phyloP scores from a whole-genome alignment of 2,329 filamentous ascomycete genomes.

The Calonectria ilicicola region DNA sequence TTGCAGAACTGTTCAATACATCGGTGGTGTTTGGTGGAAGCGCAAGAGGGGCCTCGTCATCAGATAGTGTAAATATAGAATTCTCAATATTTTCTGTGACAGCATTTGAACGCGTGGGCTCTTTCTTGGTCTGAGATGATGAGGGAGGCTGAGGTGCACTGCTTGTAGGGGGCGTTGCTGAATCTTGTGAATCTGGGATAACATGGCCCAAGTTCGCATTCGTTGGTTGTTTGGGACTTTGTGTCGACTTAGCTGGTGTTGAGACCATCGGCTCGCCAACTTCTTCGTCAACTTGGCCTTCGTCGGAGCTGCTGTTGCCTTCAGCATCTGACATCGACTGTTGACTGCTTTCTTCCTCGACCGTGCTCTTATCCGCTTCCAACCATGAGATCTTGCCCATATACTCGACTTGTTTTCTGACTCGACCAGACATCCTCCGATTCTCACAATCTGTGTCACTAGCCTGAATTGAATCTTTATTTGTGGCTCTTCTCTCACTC shows the following conservation, averaged over 20 bases:
- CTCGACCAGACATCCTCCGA: constrained; percentile 42
- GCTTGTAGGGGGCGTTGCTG: constrained; percentile 34
- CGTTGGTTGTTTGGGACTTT: neutral
- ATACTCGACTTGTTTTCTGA: constrained; percentile 45
- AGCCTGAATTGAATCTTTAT: neutral
- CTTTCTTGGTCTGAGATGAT: constrained; percentile 8
- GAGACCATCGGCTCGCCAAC: neutral
- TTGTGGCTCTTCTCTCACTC: neutral
- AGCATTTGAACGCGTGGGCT: neutral
- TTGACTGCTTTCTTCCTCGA: constrained; percentile 27
- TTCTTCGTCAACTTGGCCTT: neutral
- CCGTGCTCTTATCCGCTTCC: constrained; percentile 33
- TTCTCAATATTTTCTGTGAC: neutral
- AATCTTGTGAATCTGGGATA: constrained; percentile 47
- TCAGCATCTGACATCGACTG: constrained; percentile 19
- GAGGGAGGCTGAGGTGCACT: constrained; percentile 29
- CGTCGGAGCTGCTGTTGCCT: constrained; percentile 16
- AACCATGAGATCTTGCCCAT: constrained; percentile 47
- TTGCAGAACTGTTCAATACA: neutral
- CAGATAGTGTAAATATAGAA: constrained; percentile 46
- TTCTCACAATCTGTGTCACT: constrained; percentile 24
- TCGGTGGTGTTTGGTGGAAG: constrained; percentile 25
- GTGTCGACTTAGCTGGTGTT: neutral
- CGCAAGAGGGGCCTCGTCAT: constrained; percentile 51
- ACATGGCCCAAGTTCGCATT: constrained; percentile 18